Conservation (phyloP, 345 rosid species). For the Noccaea bulbosa region DNA sequence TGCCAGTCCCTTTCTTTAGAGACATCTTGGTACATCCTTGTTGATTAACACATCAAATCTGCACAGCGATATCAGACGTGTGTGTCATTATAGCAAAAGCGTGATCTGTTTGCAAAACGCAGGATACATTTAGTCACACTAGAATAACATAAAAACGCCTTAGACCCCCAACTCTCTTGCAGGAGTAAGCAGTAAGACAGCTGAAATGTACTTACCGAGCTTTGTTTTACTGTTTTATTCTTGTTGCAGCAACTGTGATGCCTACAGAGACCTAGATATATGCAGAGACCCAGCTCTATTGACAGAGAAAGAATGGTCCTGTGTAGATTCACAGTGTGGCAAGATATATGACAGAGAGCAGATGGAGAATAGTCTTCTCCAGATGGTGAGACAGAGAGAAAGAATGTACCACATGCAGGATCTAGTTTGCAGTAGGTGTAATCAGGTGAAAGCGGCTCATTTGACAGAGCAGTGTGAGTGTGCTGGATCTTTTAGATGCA, state of each 20-base stretch:
- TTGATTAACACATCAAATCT: background rate
- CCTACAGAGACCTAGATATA: slow-evolving; percentile 88
- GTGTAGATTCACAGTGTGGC: slow-evolving; percentile 79
- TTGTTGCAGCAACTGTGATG: slow-evolving; percentile 82
- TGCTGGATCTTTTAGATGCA: slow-evolving; percentile 79
- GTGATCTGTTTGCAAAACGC: slow-evolving; percentile 18
- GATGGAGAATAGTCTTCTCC: slow-evolving; percentile 86
- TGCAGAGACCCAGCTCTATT: slow-evolving; percentile 69
- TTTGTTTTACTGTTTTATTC: slow-evolving; percentile 22
- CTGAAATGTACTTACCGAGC: slow-evolving; percentile 4
- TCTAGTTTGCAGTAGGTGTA: slow-evolving; percentile 77
- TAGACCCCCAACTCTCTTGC: slow-evolving; percentile 15
- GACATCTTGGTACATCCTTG: slow-evolving; percentile 12
- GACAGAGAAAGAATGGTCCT: slow-evolving; percentile 74
- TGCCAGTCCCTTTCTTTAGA: background rate
- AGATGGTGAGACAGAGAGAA: slow-evolving; percentile 82
- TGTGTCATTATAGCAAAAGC: slow-evolving; percentile 5
- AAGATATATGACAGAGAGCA: slow-evolving; percentile 76
- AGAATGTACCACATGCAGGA: slow-evolving; percentile 88
- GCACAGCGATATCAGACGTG: slow-evolving; percentile 4
- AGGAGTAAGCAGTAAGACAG: slow-evolving; percentile 4
- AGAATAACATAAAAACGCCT: slow-evolving; percentile 13
- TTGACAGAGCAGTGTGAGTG: slow-evolving; percentile 81
- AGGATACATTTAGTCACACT: slow-evolving; percentile 21
- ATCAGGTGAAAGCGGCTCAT: slow-evolving; percentile 89